Evolutionary conservation across 2,329 filamentous ascomycete species (phyloP).

Genomic region (Fusarium sororula): DNA sequence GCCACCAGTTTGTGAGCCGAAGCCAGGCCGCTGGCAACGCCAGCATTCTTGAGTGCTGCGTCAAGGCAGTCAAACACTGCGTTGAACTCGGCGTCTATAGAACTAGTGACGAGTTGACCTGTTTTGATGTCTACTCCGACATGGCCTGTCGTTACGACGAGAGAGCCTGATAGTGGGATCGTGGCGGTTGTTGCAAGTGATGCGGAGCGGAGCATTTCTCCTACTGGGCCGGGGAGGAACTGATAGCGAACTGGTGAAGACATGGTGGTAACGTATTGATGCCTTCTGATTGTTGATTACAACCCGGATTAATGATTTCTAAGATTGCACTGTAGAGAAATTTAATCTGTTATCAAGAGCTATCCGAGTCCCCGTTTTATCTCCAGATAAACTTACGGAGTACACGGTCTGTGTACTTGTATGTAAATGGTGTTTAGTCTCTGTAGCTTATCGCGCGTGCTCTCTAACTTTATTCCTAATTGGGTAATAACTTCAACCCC

Average conservation of each 20-base stretch:
- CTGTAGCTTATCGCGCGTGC: not conserved
- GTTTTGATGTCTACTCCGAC: not conserved
- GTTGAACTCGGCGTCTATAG: not conserved
- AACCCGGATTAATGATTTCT: not conserved
- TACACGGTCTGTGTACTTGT: not conserved
- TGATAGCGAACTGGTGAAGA: not conserved
- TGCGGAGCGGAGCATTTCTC: not conserved
- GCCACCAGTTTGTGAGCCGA: not conserved
- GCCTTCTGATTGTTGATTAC: not conserved
- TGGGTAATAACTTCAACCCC: not conserved
- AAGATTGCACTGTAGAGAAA: not conserved
- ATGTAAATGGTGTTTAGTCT: not conserved
- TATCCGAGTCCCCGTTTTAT: not conserved
- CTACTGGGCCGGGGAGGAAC: not conserved
- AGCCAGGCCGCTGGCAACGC: fast-evolving
- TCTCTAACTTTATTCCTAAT: not conserved
- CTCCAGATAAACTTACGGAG: not conserved
- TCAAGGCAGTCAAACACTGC: not conserved
- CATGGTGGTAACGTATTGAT: not conserved
- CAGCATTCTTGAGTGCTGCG: not conserved
- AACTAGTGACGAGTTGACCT: not conserved
- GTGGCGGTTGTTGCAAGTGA: not conserved
- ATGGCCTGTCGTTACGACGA: not conserved
- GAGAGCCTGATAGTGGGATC: not conserved
- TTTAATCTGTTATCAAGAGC: fast-evolving